Base-by-base conservation (phyloP, 306 rosid species). In the Vicia faba region DNA sequence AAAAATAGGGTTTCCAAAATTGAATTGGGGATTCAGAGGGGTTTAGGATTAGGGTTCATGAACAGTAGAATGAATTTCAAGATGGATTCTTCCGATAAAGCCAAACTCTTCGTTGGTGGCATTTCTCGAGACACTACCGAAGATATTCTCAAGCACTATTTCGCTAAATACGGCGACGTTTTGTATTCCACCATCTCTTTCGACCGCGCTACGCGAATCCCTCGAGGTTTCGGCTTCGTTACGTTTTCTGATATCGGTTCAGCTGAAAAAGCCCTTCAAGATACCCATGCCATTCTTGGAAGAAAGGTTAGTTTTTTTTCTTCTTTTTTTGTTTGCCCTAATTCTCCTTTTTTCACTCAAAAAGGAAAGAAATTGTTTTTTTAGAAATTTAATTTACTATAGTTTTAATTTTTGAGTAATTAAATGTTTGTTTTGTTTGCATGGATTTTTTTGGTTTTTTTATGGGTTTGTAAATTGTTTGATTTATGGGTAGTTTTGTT, bases 181-280 rank as follows among this genome's bases (percentile, higher is more conserved):
- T 48, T 68, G 76, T 79, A 82, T 60, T 87, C 84, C 28, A 60
- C 75, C 4, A 61, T 87, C 45, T 75, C 84, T 8, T 12, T 78
- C 8, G 88, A 87, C 80, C 87, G 81, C 28, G 15, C 0, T 61
- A 84, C 88, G n/a, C 76, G 44, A 43, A 64, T 23, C 77, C 80
- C 95, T 66, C 75, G 96, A 75, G 96, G 95, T n/a, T 89, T 89
- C 49, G 96, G 96, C 40, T 89, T 87, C 75, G 87, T 88, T 19
- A 75, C 84, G 31, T 87, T 88, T 81, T 81, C 84, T 9, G 89
- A 88, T 16, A 45, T 77, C 2, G 57, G 85, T 35, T 77, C 91
- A 0, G 84, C 84, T 18, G 82, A 82, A 31, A 75, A 68, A 79
- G 95, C 96, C 23, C 86, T 89, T 26, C 61, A 75, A 3, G 89